Conservation (phyloP, 805 yeast genomes). For the Kodamaea fukazawae region DNA sequence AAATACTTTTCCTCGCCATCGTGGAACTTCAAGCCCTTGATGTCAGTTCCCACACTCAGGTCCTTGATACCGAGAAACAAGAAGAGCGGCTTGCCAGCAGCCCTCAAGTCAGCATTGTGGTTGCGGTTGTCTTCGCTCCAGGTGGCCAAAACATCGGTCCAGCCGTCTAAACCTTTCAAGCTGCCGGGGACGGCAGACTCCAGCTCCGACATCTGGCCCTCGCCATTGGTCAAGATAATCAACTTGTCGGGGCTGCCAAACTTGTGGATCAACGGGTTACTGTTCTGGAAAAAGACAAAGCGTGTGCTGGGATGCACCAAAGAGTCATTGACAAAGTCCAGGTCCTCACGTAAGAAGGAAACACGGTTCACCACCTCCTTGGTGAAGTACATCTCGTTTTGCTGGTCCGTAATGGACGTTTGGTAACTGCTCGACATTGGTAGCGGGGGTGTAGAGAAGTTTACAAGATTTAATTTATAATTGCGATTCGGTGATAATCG, state of each 20-base stretch:
- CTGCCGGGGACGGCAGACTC: slow-evolving; percentile 20
- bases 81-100: slow-evolving; percentile 33
- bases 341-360: slow-evolving; percentile 58
- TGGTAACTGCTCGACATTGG: slow-evolving; percentile 10
- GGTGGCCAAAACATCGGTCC: slow-evolving; percentile 10
- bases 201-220: slow-evolving; percentile 25
- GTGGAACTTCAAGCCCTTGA: slow-evolving; percentile 27
- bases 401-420: slow-evolving; percentile 9
- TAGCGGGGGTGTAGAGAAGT: no score
- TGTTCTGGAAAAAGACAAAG: slow-evolving; percentile 43
- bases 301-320: slow-evolving; percentile 45
- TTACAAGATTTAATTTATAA: no score
- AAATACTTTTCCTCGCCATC: slow-evolving; percentile 31
- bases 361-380: slow-evolving; percentile 60
- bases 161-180: slow-evolving; percentile 15
- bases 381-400: slow-evolving; percentile 36
- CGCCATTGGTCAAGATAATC: slow-evolving; percentile 37
- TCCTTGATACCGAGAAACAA: slow-evolving; percentile 47
- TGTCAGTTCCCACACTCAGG: slow-evolving; percentile 42
- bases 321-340: slow-evolving; percentile 47
- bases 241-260: slow-evolving; percentile 22
- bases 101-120: slow-evolving; percentile 42
- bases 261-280: slow-evolving; percentile 33
- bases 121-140: slow-evolving; percentile 34
- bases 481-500: no score